Percentiles rank a stretch among this genome's conserved stretches.
These are phyloP conservation scores for Echeveria elegans DNA, from an alignment of 164 flowering plant species.

Conservation along the genomic window DNA sequence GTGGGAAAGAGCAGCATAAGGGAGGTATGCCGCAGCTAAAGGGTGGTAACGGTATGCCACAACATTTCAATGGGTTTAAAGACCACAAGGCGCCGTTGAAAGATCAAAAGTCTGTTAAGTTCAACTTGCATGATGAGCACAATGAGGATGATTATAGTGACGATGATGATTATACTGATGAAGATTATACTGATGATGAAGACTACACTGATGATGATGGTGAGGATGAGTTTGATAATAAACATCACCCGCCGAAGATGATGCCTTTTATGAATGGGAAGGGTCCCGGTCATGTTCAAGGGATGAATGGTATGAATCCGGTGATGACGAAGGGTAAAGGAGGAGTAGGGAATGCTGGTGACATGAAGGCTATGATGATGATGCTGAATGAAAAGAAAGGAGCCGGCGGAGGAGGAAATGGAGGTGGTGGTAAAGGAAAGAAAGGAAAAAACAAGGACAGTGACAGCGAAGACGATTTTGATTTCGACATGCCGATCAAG, in stretches of 20 bases:
- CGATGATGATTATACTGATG: slow-evolving; percentile 25
- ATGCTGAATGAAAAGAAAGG: slow-evolving; percentile 15
- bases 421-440: slow-evolving; percentile 15
- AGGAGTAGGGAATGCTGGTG: slow-evolving; percentile 9
- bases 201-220: slow-evolving; percentile 14
- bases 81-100: slow-evolving; percentile 12
- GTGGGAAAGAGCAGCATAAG: slow-evolving; percentile 22
- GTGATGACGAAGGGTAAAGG: slow-evolving; percentile 17
- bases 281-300: slow-evolving; percentile 15
- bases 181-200: slow-evolving; percentile 25
- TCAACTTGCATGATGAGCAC: slow-evolving; percentile 25
- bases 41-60: background rate
- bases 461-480: slow-evolving; percentile 10
- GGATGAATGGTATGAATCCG: slow-evolving; percentile 16
- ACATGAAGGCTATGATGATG: slow-evolving; percentile 20
- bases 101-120: slow-evolving; percentile 45
- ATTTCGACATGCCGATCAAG: background rate
- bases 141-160: slow-evolving; percentile 29
- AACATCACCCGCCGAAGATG: slow-evolving; percentile 9
- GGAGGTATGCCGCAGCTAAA: background rate
- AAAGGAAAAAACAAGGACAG: slow-evolving; percentile 9
- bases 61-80: background rate
- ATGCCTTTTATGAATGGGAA: slow-evolving; percentile 14
- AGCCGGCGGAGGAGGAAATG: slow-evolving; percentile 19
- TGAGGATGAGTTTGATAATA: slow-evolving; percentile 11